Evolutionary conservation across 345 rosid species (phyloP), one percentile per base, ranked within the genome.

Genomic region (Gossypium longicalyx): DNA sequence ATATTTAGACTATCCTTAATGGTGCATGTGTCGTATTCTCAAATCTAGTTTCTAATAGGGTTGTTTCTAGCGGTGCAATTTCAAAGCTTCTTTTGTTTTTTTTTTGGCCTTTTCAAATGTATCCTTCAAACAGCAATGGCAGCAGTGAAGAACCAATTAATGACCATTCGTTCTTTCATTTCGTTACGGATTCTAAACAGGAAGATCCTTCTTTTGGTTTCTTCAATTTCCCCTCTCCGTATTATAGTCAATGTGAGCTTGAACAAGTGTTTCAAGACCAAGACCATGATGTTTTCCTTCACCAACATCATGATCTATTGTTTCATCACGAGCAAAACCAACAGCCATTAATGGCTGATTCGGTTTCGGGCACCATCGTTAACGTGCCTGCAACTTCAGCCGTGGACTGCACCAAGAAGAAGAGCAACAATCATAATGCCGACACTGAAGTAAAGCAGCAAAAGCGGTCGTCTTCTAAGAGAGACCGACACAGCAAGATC

Each of bases 401-500:
- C 5, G 23, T 63, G 62, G 47, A 63, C 69, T 54, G 61, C 70
- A 17, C 16, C 11, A 51, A 68, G 22, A 54, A 54, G 41, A 34
- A 34, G 41, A 34, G 41, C 41, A 34, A 34, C 41, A 34, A 34
- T 34, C 41, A 34, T 34, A 34, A 34, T 34, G 7, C 41, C 41
- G 41, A 34, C 41, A 52, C 41, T 3, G 25, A 25, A 2, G 27
- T 9, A 56, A 25, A 8, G 25, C 57, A 3, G 23, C 20, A 47
- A 77, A 17, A 52, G 47, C 48, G 38, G 3, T 66, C 38, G 1
- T 12, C 77, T 43, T 76, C 82, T 25, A 91, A 88, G 81, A 87
- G 77, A 62, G 98, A 91, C 71, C 85, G 95, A 62, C 97, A 93
- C 77, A 93, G 98, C 85, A 93, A 93, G 86, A 91, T 93, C 67